These are phyloP conservation scores for Arthrocladium fulminans DNA, from an alignment of 2,329 filamentous ascomycete genomes.

Conservation along the genomic window DNA sequence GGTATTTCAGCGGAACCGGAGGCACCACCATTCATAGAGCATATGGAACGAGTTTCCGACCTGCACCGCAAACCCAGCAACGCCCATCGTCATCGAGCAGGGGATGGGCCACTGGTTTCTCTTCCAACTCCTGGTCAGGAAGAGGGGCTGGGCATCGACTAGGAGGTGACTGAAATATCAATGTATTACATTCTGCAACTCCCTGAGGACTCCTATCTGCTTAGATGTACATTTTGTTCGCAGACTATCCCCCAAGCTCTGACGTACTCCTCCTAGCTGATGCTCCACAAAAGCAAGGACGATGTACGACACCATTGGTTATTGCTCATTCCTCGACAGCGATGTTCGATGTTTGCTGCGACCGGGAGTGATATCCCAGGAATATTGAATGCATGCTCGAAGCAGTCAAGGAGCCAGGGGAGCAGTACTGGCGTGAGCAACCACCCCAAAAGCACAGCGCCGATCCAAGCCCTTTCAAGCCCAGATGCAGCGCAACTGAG, in stretches of 20 bases:
- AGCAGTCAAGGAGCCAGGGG: too few species aligned
- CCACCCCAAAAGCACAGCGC: neutral
- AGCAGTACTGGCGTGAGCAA: neutral
- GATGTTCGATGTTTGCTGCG: neutral
- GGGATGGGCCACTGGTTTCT: slow-evolving; percentile 20
- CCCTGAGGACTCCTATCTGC: too few species aligned
- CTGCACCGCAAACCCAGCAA: neutral
- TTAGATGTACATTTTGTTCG: too few species aligned
- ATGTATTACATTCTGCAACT: neutral
- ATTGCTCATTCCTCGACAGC: neutral
- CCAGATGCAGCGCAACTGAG: neutral
- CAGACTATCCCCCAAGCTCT: neutral
- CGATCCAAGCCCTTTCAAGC: slow-evolving; percentile 1
- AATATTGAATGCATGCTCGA: too few species aligned
- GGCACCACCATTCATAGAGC: slow-evolving; percentile 36
- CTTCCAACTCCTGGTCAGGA: neutral
- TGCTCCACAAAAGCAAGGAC: neutral
- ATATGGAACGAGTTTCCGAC: slow-evolving; percentile 47
- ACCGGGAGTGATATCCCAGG: too few species aligned
- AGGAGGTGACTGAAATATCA: slow-evolving; percentile 28
- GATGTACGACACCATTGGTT: neutral
- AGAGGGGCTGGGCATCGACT: slow-evolving; percentile 12
- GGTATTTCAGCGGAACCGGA: slow-evolving; percentile 50
- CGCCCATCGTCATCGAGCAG: slow-evolving; percentile 9
- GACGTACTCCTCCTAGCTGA: neutral